These are phyloP conservation scores for Cyclocybe aegerita DNA, from an alignment of 768 basidiomycete genomes.

Conservation along the genomic window DNA sequence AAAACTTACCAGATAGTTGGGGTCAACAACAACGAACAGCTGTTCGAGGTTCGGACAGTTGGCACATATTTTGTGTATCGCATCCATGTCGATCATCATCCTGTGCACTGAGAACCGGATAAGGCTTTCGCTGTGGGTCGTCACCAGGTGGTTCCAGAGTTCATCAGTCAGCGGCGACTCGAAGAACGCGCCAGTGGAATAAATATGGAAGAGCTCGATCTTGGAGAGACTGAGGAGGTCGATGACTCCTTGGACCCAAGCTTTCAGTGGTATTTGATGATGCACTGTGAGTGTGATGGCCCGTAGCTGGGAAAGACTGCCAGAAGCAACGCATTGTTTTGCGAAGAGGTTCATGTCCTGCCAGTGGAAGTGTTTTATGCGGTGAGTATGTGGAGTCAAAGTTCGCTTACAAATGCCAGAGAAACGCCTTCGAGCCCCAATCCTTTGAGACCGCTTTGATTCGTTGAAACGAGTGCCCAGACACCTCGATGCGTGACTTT, in stretches of 20 bases:
- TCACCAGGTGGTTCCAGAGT: slow-evolving; percentile 53
- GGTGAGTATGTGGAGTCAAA: background rate
- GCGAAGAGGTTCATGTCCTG: slow-evolving; percentile 58
- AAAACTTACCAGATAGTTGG: slow-evolving; percentile 41
- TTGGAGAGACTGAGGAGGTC: slow-evolving; percentile 47
- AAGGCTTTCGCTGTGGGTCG: slow-evolving; percentile 50
- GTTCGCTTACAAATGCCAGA: slow-evolving; percentile 48
- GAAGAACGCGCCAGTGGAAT: slow-evolving; percentile 44
- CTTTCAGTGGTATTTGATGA: slow-evolving; percentile 29
- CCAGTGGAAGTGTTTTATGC: background rate
- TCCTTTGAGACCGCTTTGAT: slow-evolving; percentile 43
- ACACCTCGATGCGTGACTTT: slow-evolving; percentile 67
- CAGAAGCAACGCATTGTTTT: slow-evolving; percentile 29
- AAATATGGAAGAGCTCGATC: slow-evolving; percentile 62
- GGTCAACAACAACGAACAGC: slow-evolving; percentile 60
- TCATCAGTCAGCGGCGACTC: slow-evolving; percentile 38
- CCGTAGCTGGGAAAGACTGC: slow-evolving; percentile 41
- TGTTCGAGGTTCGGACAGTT: slow-evolving; percentile 56
- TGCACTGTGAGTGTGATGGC: slow-evolving; percentile 60
- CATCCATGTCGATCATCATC: slow-evolving; percentile 51
- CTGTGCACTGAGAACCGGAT: slow-evolving; percentile 62
- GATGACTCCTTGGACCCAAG: slow-evolving; percentile 46
- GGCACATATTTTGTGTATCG: slow-evolving; percentile 53
- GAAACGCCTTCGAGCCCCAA: slow-evolving; percentile 67
- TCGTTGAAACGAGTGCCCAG: slow-evolving; percentile 46